Evolutionary conservation across 768 basidiomycete species (phyloP), one percentile per base, ranked within the genome.

Genomic region (Pisolithus tinctorius): DNA sequence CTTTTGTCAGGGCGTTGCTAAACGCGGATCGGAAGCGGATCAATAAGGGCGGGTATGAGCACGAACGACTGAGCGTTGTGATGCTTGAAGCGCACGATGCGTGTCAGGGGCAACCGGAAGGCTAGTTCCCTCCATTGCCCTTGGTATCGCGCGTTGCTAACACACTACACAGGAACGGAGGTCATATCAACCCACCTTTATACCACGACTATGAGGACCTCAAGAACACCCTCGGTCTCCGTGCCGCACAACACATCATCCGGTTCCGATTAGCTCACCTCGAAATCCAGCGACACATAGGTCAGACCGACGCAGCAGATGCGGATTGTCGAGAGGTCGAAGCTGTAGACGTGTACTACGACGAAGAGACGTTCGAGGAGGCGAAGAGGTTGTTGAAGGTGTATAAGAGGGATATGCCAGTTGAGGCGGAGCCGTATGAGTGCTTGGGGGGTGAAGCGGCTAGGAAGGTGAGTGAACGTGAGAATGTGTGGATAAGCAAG

Each of bases 51-150:
- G 34, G 11, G 34, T 13, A 34, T 34, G 13, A 34, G 13, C 34
- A 34, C 14, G 25, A 48, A 17, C 62, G 55, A 1, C 36, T 69
- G 52, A 60, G 60, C 26, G 64, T 86, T 4, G 74, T 83, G 43
- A 73, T 84, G 54, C 62, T 86, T 26, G 84, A 86, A 60, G 84
- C 84, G 16, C 65, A 83, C 27, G 80, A 83, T 20, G 61, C 71
- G 3, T 80, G 79, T 58, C 75, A 3, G 78, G 78, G 0, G 79
- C 79, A 8, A 79, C 78, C 0, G 78, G 73, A 40, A 72, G 76
- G 76, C 74, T 55, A 17, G 73, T 60, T 26, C 31, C 20, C 48
- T 40, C 8, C 30, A 20, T 10, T 13, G n/a, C 16, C 27, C 4
- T n/a, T 37, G 36, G 26, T 44, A 23, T 16, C 29, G 14, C 14